phyloP scores from a whole-genome alignment of 179 eudicot genomes.

The Sideroxylon spinosum region DNA sequence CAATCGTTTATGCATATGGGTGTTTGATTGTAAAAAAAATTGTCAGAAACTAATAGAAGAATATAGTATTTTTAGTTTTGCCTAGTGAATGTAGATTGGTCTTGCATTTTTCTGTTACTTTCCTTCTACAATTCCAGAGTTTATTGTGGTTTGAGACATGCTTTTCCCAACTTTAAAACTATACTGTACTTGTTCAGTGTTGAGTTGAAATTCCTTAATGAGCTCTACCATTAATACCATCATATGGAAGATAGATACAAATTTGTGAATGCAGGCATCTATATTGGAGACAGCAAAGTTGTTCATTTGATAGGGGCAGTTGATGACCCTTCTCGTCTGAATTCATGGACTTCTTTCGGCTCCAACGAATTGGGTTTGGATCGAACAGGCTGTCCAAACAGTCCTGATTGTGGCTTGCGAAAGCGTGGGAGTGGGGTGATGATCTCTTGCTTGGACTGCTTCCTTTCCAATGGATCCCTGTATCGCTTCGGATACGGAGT shows the following conservation, averaged over 20 bases:
- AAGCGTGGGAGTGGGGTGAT: slow-evolving; percentile 50
- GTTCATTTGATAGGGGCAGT: slow-evolving; percentile 52
- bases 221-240: neutral
- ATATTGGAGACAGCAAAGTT: slow-evolving; percentile 53
- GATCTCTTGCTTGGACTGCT: slow-evolving; percentile 60
- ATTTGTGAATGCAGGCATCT: slow-evolving; percentile 41
- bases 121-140: no score
- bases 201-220: neutral
- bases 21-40: no score
- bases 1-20: no score
- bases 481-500: slow-evolving; percentile 57
- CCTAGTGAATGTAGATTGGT: no score
- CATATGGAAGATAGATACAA: neutral
- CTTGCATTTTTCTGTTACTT: no score
- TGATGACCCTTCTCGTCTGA: slow-evolving; percentile 18
- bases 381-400: slow-evolving; percentile 34
- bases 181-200: neutral
- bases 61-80: no score
- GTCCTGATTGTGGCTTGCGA: slow-evolving; percentile 54
- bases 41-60: no score
- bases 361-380: slow-evolving; percentile 19
- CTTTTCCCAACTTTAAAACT: neutral
- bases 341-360: slow-evolving; percentile 10
- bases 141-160: no score
- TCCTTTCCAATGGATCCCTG: slow-evolving; percentile 43